Evolutionary conservation across 306 rosid species (phyloP), one percentile per base, ranked within the genome.

Genomic region (Sicyos baderoa): DNA sequence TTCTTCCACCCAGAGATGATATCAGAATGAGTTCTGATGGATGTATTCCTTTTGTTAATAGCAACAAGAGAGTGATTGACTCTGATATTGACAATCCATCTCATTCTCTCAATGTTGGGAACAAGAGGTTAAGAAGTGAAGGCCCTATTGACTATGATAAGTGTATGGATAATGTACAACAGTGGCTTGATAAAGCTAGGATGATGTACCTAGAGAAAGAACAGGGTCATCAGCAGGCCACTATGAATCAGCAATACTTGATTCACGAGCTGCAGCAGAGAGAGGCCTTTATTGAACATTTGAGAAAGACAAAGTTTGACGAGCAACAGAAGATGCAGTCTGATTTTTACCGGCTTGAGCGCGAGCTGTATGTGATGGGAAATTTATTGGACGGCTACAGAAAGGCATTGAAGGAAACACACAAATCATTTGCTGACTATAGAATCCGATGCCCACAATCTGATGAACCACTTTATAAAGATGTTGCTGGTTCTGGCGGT

Each of bases 401-500:
- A 79, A 88, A 84, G 79, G 97, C 91, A 72, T 75, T 83, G 72
- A 88, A 83, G 84, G 91, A 84, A 79, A 80, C 91, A 45, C 78
- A 76, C 23, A 90, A 79, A 54, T 74, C 86, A 44, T 90, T 93
- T 79, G 35, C 80, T 65, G 94, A 88, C 54, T 88, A 88, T 67
- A 84, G 97, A 76, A 79, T 76, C 13, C 80, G 62, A 0, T 76
- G 74, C 78, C 87, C 91, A 0, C 82, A 86, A 77, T 84, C 78
- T 58, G 90, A 85, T 70, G 99, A 88, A 50, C 91, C 96, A 15
- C 96, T 93, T 59, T 93, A 90, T 77, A 85, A 77, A 78, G 97
- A 93, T 73, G 97, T 93, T 77, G 82, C 94, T 51, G 95, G 87
- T 18, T 85, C 97, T 58, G 95, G 96, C 2, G 99, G 97, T 15